Percentiles rank a stretch among this genome's conserved stretches.
phyloP scores from a whole-genome alignment of 371 early-diverging fungal species.

The Rhizopus microsporus region DNA sequence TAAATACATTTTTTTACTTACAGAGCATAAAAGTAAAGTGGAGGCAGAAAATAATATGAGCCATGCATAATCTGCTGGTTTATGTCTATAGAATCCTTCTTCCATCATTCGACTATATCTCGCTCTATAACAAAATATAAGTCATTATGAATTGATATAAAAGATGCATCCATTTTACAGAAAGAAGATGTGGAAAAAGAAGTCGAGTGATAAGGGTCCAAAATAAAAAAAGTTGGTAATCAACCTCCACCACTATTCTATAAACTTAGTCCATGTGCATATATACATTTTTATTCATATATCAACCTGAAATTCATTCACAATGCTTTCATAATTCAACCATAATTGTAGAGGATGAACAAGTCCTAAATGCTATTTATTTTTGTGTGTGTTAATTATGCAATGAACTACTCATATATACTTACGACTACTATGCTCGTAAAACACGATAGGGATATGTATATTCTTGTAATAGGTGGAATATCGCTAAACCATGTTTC shows the following conservation, averaged over 20 bases:
- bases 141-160: conserved; percentile 3
- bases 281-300: neutral
- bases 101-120: conserved; percentile 92
- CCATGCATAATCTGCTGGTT: conserved; percentile 93
- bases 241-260: conserved; percentile 88
- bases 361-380: conserved; percentile 69
- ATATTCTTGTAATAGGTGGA: conserved; percentile 84
- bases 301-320: conserved; percentile 67
- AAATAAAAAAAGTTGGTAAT: conserved; percentile 90
- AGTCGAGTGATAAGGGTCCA: conserved; percentile 87
- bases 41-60: conserved; percentile 69
- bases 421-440: conserved; percentile 81
- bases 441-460: conserved; percentile 75
- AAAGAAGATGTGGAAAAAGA: conserved; percentile 93
- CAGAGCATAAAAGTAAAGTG: conserved; percentile 54
- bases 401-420: neutral
- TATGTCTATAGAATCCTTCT: conserved; percentile 88
- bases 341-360: conserved; percentile 79
- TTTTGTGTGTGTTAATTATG: neutral
- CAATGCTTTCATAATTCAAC: conserved; percentile 72
- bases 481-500: conserved; percentile 94
- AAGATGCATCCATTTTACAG: conserved; percentile 53
- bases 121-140: conserved; percentile 47
- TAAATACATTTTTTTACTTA: conserved; percentile 19
- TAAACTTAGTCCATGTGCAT: conserved; percentile 3